A percentile compares a stretch with the other conserved stretches of the same genome.
phyloP scores from a whole-genome alignment of 78 protist species.

The Pigoraptor vietnamica region DNA sequence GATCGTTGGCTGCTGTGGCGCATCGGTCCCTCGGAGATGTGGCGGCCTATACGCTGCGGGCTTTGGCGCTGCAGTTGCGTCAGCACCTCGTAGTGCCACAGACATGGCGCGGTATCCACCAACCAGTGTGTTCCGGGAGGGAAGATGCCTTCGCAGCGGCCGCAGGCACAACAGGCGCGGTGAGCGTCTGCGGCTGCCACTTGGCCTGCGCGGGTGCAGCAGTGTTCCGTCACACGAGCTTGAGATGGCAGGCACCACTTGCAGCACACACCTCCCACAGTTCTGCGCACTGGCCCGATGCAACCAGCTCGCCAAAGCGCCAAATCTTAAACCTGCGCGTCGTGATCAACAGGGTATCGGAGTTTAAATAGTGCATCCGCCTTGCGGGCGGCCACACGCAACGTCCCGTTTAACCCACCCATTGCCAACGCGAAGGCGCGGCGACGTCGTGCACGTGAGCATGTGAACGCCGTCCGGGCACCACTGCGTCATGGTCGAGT shows the following conservation, averaged over 20 bases:
- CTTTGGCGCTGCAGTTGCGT: not conserved
- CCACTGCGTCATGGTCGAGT: conserved; percentile 29
- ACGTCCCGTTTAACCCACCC: not conserved
- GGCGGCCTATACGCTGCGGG: conserved; percentile 22
- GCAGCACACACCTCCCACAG: not conserved
- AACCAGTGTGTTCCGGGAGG: too few relatives aligned
- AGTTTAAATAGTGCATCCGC: too few relatives aligned
- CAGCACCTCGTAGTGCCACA: not conserved
- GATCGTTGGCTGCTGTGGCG: not conserved
- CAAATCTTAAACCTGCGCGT: not conserved
- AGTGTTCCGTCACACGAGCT: too few relatives aligned
- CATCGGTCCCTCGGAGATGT: not conserved
- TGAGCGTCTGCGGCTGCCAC: not conserved
- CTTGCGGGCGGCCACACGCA: too few relatives aligned
- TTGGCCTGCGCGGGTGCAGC: not conserved
- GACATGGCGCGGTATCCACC: too few relatives aligned
- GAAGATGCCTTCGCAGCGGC: too few relatives aligned
- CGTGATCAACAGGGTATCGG: too few relatives aligned
- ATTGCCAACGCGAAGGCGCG: conserved; percentile 62
- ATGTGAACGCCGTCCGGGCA: conserved; percentile 31
- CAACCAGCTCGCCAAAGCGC: not conserved
- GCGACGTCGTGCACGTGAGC: conserved; percentile 46
- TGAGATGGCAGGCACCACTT: too few relatives aligned
- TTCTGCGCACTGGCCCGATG: not conserved
- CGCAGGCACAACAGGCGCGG: too few relatives aligned